Conservation (phyloP, 2,329 filamentous ascomycete species). For the Dryadomyces quercus-mongolicae region DNA sequence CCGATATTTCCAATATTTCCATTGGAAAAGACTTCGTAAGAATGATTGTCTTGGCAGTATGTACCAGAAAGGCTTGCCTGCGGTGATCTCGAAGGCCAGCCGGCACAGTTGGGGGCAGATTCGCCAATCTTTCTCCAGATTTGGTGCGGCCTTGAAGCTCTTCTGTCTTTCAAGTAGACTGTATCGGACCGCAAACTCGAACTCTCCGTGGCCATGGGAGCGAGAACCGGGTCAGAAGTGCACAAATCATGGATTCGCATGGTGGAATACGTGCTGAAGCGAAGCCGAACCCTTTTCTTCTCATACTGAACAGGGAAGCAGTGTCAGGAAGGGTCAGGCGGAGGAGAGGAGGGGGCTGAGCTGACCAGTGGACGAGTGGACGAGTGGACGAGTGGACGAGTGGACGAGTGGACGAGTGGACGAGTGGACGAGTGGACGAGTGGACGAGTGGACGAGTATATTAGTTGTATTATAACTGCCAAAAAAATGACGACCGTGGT, state of each 20-base stretch:
- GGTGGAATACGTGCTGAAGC: background rate
- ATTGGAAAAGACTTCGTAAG: too few relatives aligned
- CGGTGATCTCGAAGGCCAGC: background rate
- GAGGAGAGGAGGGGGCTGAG: background rate
- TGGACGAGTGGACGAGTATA: background rate
- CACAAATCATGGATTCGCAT: constrained; percentile 8
- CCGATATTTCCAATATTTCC: too few relatives aligned
- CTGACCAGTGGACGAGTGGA: background rate
- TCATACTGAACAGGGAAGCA: background rate
- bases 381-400: background rate
- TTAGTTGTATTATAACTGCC: background rate
- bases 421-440: background rate
- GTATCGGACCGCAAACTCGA: background rate
- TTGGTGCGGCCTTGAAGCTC: background rate
- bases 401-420: background rate
- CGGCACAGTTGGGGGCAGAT: background rate
- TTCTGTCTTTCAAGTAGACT: background rate
- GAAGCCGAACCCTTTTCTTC: too few relatives aligned
- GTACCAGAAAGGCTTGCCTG: too few relatives aligned
- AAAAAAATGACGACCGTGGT: background rate
- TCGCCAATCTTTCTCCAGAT: background rate
- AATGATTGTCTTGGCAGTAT: too few relatives aligned
- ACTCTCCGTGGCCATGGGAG: background rate
- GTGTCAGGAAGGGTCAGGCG: background rate
- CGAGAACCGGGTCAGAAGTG: background rate